These are phyloP conservation scores for Boletus sensibilis DNA, from an alignment of 768 basidiomycete species.

Conservation along the genomic window DNA sequence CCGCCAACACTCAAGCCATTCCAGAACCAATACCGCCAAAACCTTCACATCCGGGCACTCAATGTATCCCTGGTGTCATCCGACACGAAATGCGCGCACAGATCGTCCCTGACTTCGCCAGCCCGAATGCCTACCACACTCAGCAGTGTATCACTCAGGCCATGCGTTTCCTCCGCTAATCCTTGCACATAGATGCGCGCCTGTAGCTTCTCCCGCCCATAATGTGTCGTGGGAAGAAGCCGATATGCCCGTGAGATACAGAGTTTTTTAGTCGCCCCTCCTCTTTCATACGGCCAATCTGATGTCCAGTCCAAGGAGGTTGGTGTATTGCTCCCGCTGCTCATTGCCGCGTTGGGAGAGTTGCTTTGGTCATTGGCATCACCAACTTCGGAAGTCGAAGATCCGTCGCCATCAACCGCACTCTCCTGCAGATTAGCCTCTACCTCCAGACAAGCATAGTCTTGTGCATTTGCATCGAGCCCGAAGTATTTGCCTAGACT, in stretches of 20 bases:
- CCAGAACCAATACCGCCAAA: neutral
- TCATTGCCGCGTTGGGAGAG: neutral
- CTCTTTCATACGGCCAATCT: slow-evolving; percentile 23
- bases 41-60: slow-evolving; percentile 9
- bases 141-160: slow-evolving; percentile 45
- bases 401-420: neutral
- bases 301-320: slow-evolving; percentile 17
- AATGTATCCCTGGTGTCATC: neutral
- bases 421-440: slow-evolving; percentile 2
- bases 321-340: slow-evolving; percentile 11
- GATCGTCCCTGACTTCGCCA: slow-evolving; percentile 45
- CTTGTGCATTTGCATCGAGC: slow-evolving; percentile 16
- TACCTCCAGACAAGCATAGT: slow-evolving; percentile 9
- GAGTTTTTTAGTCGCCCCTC: slow-evolving; percentile 4
- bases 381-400: slow-evolving; percentile 5
- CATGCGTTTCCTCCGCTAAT: slow-evolving; percentile 38
- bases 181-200: slow-evolving; percentile 39
- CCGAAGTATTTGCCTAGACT: slow-evolving; percentile 39
- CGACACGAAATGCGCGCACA: slow-evolving; percentile 15
- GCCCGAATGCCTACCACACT: slow-evolving; percentile 45
- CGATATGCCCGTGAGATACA: slow-evolving; percentile 44
- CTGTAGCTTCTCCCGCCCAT: slow-evolving; percentile 6
- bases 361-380: neutral
- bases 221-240: slow-evolving; percentile 32
- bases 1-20: neutral